A percentile compares a stretch with the other conserved stretches of the same genome.
These are phyloP conservation scores for Ettlia oleoabundans DNA, from an alignment of 139 green algal species.

Conservation along the genomic window DNA sequence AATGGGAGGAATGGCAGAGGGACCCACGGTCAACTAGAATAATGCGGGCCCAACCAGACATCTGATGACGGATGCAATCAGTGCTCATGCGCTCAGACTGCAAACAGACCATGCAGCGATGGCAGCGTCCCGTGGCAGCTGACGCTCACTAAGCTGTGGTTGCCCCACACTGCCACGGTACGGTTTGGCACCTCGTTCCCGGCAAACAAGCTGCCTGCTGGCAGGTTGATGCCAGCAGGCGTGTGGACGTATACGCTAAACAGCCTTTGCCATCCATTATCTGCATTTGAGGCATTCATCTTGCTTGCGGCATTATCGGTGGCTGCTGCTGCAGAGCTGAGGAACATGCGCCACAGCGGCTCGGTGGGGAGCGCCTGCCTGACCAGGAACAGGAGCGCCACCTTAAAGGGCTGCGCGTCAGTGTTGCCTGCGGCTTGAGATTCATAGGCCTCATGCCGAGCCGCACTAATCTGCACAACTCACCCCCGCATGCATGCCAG, in stretches of 20 bases:
- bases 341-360: slow-evolving; percentile 1
- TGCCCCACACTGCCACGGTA: slow-evolving; percentile 31
- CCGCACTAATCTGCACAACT: not conserved
- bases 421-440: not conserved
- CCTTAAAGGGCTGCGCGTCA: slow-evolving; percentile 7
- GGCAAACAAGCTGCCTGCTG: slow-evolving; percentile 39
- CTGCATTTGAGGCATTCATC: not conserved
- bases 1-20: not conserved
- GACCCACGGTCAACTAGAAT: too few relatives aligned
- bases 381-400: slow-evolving; percentile 55
- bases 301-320: not conserved
- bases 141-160: slow-evolving; percentile 38
- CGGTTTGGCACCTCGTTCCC: slow-evolving; percentile 21
- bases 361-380: not conserved
- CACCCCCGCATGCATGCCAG: too few relatives aligned
- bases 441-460: not conserved
- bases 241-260: slow-evolving; percentile 53
- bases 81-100: not conserved
- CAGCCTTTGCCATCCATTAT: slow-evolving; percentile 10
- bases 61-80: too few relatives aligned
- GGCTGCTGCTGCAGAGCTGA: not conserved
- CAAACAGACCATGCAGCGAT: too few relatives aligned
- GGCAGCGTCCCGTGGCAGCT: too few relatives aligned
- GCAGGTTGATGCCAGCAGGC: slow-evolving; percentile 19
- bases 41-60: too few relatives aligned